phyloP scores from a whole-genome alignment of 1,139 yeast species.

The Pichia sp. region DNA sequence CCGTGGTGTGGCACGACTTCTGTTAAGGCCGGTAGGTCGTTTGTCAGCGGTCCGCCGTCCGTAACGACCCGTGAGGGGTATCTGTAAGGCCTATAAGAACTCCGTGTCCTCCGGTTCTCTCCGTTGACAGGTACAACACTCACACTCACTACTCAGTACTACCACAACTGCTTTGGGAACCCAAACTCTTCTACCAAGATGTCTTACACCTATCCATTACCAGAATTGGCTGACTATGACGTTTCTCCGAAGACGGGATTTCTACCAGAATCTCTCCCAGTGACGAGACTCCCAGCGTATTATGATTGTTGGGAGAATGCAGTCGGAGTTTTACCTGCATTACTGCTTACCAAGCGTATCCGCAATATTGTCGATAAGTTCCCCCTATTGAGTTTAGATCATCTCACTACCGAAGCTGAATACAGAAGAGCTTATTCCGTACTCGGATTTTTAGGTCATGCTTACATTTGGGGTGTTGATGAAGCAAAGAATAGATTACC shows the following conservation, averaged over 20 bases:
- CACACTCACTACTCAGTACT: too few relatives aligned
- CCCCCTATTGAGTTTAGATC: slow-evolving; percentile 43
- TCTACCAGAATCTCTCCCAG: slow-evolving; percentile 63
- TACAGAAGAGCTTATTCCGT: slow-evolving; percentile 75
- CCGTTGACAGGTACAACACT: too few relatives aligned
- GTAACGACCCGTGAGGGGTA: too few relatives aligned
- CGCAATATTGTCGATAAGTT: slow-evolving; percentile 53
- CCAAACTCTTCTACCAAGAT: too few relatives aligned
- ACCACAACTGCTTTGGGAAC: too few relatives aligned
- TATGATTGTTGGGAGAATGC: slow-evolving; percentile 76
- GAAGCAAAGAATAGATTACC: slow-evolving; percentile 67
- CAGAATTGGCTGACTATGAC: slow-evolving; percentile 55
- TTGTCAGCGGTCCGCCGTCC: too few relatives aligned
- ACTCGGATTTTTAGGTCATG: slow-evolving; percentile 75
- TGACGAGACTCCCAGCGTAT: slow-evolving; percentile 47
- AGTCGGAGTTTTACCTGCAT: slow-evolving; percentile 60
- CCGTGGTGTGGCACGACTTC: too few relatives aligned
- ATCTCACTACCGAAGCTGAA: slow-evolving; percentile 40
- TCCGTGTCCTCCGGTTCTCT: too few relatives aligned
- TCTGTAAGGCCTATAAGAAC: too few relatives aligned
- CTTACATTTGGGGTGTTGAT: slow-evolving; percentile 75
- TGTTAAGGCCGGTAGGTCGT: too few relatives aligned
- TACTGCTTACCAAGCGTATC: slow-evolving; percentile 58
- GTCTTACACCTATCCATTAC: slow-evolving; percentile 29
- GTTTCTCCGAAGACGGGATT: slow-evolving; percentile 70